Conservation (phyloP, 352 stramenopile species). For the Elongisporangium undulatum region DNA sequence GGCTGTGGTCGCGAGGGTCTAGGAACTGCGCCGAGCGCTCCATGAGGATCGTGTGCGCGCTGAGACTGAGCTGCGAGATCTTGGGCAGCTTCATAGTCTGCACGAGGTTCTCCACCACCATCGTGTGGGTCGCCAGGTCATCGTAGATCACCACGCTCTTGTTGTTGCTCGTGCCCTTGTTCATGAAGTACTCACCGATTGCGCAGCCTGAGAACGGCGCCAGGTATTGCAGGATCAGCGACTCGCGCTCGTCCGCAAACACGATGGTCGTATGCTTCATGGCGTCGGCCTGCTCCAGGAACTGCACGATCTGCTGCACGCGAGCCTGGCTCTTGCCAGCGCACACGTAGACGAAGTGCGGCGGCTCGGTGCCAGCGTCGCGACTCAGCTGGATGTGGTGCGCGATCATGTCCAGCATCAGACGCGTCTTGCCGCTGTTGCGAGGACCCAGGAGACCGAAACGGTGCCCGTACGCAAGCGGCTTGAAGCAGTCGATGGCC, state of each 20-base stretch:
- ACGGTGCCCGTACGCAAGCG: slow-evolving; percentile 63
- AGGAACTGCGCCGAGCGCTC: slow-evolving; percentile 72
- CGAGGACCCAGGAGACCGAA: slow-evolving; percentile 59
- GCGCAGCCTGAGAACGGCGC: slow-evolving; percentile 76
- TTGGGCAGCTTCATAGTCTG: slow-evolving; percentile 64
- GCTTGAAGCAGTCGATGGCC: slow-evolving; percentile 75
- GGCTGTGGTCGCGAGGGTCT: slow-evolving; percentile 20
- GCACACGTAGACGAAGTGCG: slow-evolving; percentile 76
- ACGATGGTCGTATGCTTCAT: slow-evolving; percentile 65
- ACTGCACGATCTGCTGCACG: slow-evolving; percentile 62
- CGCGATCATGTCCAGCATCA: slow-evolving; percentile 63
- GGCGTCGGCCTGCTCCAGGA: slow-evolving; percentile 33
- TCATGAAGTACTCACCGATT: slow-evolving; percentile 68
- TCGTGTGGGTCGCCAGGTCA: slow-evolving; percentile 69
- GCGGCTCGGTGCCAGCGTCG: slow-evolving; percentile 20
- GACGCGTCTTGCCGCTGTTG: slow-evolving; percentile 69
- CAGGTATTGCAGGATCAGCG: slow-evolving; percentile 75
- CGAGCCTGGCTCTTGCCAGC: slow-evolving; percentile 53
- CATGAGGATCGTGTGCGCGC: slow-evolving; percentile 65
- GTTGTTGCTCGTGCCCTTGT: slow-evolving; percentile 27
- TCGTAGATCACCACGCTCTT: slow-evolving; percentile 76
- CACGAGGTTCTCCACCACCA: slow-evolving; percentile 68
- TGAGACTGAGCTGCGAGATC: slow-evolving; percentile 54
- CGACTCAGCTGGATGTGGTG: slow-evolving; percentile 41
- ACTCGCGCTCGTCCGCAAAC: slow-evolving; percentile 56